phyloP scores from a whole-genome alignment of 2,329 filamentous ascomycete species.

The Orbilia quercus region DNA sequence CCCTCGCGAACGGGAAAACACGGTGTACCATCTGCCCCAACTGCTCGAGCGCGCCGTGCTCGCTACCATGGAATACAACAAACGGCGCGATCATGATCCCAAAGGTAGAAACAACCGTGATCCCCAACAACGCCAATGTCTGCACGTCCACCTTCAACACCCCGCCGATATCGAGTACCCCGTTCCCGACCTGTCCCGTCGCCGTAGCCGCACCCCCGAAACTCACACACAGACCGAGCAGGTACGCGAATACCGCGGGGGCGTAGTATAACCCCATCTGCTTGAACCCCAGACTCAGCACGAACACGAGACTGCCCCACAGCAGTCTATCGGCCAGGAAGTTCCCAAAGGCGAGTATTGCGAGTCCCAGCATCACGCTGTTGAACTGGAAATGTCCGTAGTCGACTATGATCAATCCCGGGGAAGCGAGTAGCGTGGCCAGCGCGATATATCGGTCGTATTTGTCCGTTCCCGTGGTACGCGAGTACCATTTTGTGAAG shows the following conservation, averaged over 20 bases:
- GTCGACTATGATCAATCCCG: slow-evolving; percentile 88
- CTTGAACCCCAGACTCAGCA: slow-evolving; percentile 93
- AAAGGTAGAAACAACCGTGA: slow-evolving; percentile 74
- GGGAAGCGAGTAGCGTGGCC: slow-evolving; percentile 90
- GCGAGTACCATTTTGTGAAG: slow-evolving; percentile 83
- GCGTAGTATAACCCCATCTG: slow-evolving; percentile 99
- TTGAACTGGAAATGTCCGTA: slow-evolving; percentile 99
- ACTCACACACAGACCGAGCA: slow-evolving; percentile 86
- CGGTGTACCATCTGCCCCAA: slow-evolving; percentile 85
- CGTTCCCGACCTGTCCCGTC: slow-evolving; percentile 2
- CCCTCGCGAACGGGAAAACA: slow-evolving; percentile 95
- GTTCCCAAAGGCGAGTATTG: slow-evolving; percentile 86
- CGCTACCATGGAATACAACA: slow-evolving; percentile 70
- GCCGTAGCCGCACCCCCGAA: slow-evolving; percentile 77
- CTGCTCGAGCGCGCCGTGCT: slow-evolving; percentile 80
- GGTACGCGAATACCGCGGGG: slow-evolving; percentile 88
- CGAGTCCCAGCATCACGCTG: slow-evolving; percentile 94
- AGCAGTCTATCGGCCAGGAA: slow-evolving; percentile 84
- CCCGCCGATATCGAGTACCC: slow-evolving; percentile 37
- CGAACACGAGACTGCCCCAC: slow-evolving; percentile 94
- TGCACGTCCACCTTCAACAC: slow-evolving; percentile 71
- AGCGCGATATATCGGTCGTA: slow-evolving; percentile 76
- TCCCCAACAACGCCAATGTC: slow-evolving; percentile 76
- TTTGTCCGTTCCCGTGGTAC: slow-evolving; percentile 76
- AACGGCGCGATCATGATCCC: slow-evolving; percentile 73